Conservation (phyloP, 192 early-diverging fungal species). For the Backusella tuberculispora region DNA sequence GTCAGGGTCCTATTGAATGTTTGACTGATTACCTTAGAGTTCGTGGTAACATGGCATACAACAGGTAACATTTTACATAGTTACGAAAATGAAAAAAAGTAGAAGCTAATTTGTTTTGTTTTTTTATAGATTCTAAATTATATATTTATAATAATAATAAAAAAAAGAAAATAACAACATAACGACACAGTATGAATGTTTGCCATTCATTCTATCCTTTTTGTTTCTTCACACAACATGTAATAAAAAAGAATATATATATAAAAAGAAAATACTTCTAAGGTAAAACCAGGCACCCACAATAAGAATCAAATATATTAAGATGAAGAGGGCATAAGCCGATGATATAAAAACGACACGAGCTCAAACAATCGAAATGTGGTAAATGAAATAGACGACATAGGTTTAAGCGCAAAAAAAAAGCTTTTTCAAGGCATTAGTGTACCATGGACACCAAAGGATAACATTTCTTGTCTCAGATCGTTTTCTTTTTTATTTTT, state of each 20-base stretch:
- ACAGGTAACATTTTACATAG: constrained; percentile 50
- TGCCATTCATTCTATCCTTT: constrained; percentile 8
- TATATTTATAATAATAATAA: constrained; percentile 12
- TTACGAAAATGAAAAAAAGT: background rate
- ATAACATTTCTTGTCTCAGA: constrained; percentile 19
- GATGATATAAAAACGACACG: constrained; percentile 18
- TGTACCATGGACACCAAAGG: constrained; percentile 22
- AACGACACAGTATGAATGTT: background rate
- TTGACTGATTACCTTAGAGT: constrained; percentile 94
- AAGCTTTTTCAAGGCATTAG: constrained; percentile 12
- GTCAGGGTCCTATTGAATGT: constrained; percentile 88
- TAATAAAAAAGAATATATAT: constrained; percentile 12
- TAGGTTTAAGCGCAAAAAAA: background rate
- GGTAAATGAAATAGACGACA: background rate
- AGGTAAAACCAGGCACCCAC: background rate
- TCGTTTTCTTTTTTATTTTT: background rate
- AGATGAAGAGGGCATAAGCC: background rate
- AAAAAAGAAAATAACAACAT: constrained; percentile 10
- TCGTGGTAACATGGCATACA: constrained; percentile 84
- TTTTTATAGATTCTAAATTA: constrained; percentile 23
- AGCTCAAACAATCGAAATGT: background rate
- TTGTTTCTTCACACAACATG: background rate
- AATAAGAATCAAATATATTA: background rate
- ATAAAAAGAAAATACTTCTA: background rate
- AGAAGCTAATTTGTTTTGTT: background rate